Base-by-base conservation (phyloP, 306 rosid species). In the Fagus crenata region DNA sequence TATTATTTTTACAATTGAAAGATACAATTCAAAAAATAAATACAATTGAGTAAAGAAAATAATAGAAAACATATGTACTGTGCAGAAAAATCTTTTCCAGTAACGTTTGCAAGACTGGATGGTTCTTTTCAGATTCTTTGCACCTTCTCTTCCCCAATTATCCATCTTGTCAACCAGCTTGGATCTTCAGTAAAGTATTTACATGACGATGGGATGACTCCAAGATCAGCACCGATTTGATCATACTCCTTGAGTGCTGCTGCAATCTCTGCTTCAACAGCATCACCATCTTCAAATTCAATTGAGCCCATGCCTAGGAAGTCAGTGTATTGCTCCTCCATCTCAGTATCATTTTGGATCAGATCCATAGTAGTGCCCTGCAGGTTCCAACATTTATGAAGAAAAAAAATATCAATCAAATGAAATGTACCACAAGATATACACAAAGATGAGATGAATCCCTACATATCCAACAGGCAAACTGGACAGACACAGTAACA, bases 81-180 rank as follows among this genome's bases (percentile, higher is more conserved):
- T 58, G 22, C 64, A 58, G 0, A 22, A 22, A 8, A 22, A 22
- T 56, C 31, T 28, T 7, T 28, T 56, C 33, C 11, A 56, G 32
- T 5, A 22, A 28, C 18, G 11, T 58, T n/a, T 58, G 64, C 35
- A 5, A 37, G 49, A 67, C 31, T 3, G 71, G 49, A 37, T 17
- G 11, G 49, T 65, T 67, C 71, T 46, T 11, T 33, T 85, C 77
- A 90, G 75, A 82, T 53, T 54, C 88, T 86, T 17, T 85, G 86
- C 37, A 84, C 77, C 81, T 88, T 87, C 86, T 90, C 97, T 63
- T 90, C 96, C 78, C 93, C 96, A 84, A 86, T 75, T 72, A 95
- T 87, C 93, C 93, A 90, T 80, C 96, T 86, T 0, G 97, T 85
- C 91, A 95, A 81, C 98, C 98, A 95, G 77, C 97, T 92, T 12